phyloP scores from a whole-genome alignment of 1,284 basidiomycete genomes.

The Exobasidium cylindrosporum region DNA sequence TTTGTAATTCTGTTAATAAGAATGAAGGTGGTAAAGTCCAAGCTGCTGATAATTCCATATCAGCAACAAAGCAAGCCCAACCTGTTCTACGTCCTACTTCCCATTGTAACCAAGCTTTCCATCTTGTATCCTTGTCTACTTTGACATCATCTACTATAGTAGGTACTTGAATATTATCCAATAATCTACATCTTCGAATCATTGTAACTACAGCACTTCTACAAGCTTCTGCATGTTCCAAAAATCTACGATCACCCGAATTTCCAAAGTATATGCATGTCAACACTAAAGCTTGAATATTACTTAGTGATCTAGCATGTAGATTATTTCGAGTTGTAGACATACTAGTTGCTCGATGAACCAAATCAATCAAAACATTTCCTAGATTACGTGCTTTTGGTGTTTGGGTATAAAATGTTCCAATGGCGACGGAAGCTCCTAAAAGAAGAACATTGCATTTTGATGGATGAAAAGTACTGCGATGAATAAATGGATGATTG shows the following conservation, averaged over 20 bases:
- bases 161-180: neutral
- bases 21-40: constrained; percentile 14
- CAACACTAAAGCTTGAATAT: constrained; percentile 12
- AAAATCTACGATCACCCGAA: constrained; percentile 4
- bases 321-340: neutral
- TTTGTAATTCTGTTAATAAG: constrained; percentile 12
- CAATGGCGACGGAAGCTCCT: constrained; percentile 11
- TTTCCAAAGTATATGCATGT: constrained; percentile 4
- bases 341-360: constrained; percentile 8
- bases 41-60: constrained; percentile 8
- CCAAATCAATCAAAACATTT: constrained; percentile 4
- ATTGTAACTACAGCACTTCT: constrained; percentile 9
- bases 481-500: constrained; percentile 22
- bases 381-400: constrained; percentile 8
- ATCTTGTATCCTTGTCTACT: neutral
- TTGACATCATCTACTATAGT: neutral
- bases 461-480: constrained; percentile 21
- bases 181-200: constrained; percentile 5
- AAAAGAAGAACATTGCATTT: constrained; percentile 16
- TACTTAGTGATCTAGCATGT: neutral
- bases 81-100: constrained; percentile 10
- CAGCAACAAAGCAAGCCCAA: constrained; percentile 7
- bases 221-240: constrained; percentile 10
- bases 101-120: constrained; percentile 4
- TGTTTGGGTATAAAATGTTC: constrained; percentile 7